Conservation (phyloP, 306 rosid genomes). For the Mucuna pruriens region DNA sequence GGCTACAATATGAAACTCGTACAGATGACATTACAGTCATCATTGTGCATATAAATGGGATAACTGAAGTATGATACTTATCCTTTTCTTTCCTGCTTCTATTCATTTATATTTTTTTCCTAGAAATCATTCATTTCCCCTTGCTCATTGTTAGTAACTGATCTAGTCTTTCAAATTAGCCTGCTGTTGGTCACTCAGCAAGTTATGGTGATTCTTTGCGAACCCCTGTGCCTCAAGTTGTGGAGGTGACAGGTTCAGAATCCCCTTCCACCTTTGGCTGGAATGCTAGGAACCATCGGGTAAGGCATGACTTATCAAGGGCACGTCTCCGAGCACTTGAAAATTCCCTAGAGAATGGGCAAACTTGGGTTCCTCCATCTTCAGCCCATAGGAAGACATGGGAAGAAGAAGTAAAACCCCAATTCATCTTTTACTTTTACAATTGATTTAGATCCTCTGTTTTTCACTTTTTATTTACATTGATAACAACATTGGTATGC, state of each 20-base stretch:
- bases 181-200: conserved; percentile 61
- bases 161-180: conserved; percentile 50
- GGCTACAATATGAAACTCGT: conserved; percentile 99
- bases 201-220: conserved; percentile 47
- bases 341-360: conserved; percentile 91
- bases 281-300: conserved; percentile 74
- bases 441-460: conserved; percentile 28
- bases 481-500: conserved; percentile 23
- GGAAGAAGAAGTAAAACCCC: conserved; percentile 88
- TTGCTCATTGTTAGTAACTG: conserved; percentile 30
- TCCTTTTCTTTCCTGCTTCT: conserved; percentile 6
- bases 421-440: conserved; percentile 6
- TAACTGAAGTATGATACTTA: conserved; percentile 66
- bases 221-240: conserved; percentile 75
- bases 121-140: conserved; percentile 1
- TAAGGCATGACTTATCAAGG: conserved; percentile 88
- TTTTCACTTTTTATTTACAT: conserved; percentile 25
- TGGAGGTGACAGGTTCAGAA: conserved; percentile 91
- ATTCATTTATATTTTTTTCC: conserved; percentile 27
- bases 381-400: conserved; percentile 96
- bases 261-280: conserved; percentile 85
- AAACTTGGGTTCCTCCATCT: conserved; percentile 92
- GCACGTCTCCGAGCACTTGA: conserved; percentile 93
- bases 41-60: conserved; percentile 88
- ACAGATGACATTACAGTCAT: conserved; percentile 98